Evolutionary conservation across 2,329 filamentous ascomycete species (phyloP).

Genomic region (Calonectria pteridis): DNA sequence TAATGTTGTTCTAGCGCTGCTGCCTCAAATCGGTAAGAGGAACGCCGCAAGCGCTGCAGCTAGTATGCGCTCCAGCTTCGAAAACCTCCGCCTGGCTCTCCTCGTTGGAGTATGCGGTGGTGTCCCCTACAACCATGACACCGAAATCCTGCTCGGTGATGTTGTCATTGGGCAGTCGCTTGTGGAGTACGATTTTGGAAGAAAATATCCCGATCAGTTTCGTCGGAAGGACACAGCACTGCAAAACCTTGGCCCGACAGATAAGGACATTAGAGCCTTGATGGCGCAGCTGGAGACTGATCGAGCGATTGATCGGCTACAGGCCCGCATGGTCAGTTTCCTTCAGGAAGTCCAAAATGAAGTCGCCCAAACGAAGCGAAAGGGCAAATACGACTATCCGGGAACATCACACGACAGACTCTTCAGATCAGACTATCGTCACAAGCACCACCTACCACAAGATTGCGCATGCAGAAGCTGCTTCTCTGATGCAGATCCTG

Average conservation of each 20-base stretch:
- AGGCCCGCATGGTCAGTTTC: background rate
- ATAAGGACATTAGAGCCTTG: constrained; percentile 43
- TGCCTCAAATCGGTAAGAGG: constrained; percentile 45
- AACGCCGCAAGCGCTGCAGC: constrained; percentile 43
- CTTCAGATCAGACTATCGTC: constrained; percentile 46
- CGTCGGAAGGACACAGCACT: constrained; percentile 40
- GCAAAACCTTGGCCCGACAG: constrained; percentile 38
- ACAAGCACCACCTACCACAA: constrained; percentile 44
- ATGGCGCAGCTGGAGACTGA: constrained; percentile 41
- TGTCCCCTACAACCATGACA: constrained; percentile 38
- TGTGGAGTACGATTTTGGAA: constrained; percentile 48
- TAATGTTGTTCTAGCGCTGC: constrained; percentile 45
- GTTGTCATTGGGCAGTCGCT: constrained; percentile 47
- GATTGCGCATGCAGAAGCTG: background rate
- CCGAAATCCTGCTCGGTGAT: constrained; percentile 47
- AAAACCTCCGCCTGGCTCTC: constrained; percentile 47
- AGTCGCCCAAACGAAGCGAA: background rate
- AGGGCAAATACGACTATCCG: constrained; percentile 42
- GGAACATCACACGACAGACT: constrained; percentile 45
- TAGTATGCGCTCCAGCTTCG: constrained; percentile 49
- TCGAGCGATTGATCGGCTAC: background rate
- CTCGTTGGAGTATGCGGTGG: constrained; percentile 56
- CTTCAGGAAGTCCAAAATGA: background rate
- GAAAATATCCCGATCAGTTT: constrained; percentile 41
- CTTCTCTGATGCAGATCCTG: background rate